Evolutionary conservation across 352 stramenopile genomes (phyloP), one percentile per base, ranked within the genome.

Genomic region (Globisporangium uncinulatum): DNA sequence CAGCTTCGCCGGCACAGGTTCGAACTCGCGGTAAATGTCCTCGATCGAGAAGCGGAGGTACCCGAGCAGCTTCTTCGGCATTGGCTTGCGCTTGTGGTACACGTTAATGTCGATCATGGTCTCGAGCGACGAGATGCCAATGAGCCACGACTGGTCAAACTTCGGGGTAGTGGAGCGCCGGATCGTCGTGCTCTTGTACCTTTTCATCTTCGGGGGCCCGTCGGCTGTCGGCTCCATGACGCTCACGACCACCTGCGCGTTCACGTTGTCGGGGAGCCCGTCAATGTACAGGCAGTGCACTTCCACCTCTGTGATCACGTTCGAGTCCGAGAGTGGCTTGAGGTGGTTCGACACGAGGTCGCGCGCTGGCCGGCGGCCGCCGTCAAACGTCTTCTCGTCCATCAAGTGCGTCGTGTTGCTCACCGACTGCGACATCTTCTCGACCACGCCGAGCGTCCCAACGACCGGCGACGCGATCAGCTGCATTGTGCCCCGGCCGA

Each of bases 321-420:
- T 92, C 47, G 83, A 92, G 36, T 95, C 85, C 4, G 73, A 69
- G 24, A 95, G 69, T 34, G 81, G 56, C 63, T 95, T 95, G 32
- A 95, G 57, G 1, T 77, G 70, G 24, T 65, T 74, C 29, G 55
- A 59, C 17, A 68, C 59, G 9, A 94, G 68, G 41, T 93, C 83
- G 15, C 85, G 82, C 4, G 85, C 74, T 34, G 84, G 85, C 7
- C 85, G 83, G 8, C 86, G 82, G 4, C 83, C 87, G 9, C 83
- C 85, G 42, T 92, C 77, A 52, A 76, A 94, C 36, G 69, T 54
- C 47, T 90, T 94, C 24, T 87, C 83, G 54, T 95, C 86, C 57
- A 94, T 65, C 55, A 95, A 55, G 44, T 95, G 86, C 0, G 85
- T 95, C 29, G 86, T 95, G 67, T 94, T 95, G 63, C 70, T 88